Evolutionary conservation across 345 rosid species (phyloP), one percentile per base, ranked within the genome.

Genomic region (Pugionium dolabratum): DNA sequence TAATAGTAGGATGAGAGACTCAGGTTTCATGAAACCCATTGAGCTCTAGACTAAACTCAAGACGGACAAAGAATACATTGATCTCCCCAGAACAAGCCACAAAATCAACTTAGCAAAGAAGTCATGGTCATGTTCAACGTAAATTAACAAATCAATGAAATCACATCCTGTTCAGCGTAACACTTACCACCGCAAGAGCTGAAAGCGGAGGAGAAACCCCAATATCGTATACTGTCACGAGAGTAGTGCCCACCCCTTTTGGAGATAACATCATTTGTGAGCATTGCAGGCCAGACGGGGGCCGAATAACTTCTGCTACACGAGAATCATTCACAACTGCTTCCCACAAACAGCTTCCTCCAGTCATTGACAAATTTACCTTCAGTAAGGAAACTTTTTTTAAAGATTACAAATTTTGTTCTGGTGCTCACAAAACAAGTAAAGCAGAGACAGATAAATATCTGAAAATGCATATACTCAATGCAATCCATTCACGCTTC

Each of bases 301-400:
- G 62, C 47, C 73, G 89, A 79, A 83, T 71, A 64, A 87, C 82
- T 77, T 93, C 96, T 52, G 87, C 87, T 44, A 93, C 88, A 68
- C 71, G 85, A 65, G 98, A 76, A 83, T 87, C 83, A 78, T 90
- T 90, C 49, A 86, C 87, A 78, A 68, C 75, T 72, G 86, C 82
- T 82, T 93, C 88, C 83, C 86, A 80, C 71, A 82, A 83, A 75
- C 97, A 90, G 77, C 96, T 93, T 56, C 98, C 98, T 61, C 98
- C 98, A 74, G 70, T 74, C 69, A 93, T 83, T 64, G 96, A 89
- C 55, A 93, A 76, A 78, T 93, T 87, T 43, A 76, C 91, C 98
- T 90, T 81, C 64, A 65, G 64, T 29, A 75, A 60, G 71, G 47
- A 65, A 68, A 57, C 7, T 28, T 55, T 18, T 18, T 47, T 28